Base-by-base conservation (phyloP, 768 basidiomycete species). In the Lentinula raphanica region DNA sequence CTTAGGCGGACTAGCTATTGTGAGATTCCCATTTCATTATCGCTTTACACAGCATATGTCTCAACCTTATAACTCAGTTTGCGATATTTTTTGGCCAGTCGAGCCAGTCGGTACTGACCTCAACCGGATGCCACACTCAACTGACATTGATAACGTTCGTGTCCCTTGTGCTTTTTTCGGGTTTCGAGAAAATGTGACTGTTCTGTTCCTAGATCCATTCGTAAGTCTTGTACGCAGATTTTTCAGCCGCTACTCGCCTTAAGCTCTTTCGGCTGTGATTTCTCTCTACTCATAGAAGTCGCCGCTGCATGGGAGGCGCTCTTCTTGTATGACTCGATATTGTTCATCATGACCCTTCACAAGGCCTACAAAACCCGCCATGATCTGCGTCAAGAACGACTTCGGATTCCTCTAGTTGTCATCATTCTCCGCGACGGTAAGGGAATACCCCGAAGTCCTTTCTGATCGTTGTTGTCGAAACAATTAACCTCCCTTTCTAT, bases 281-380 rank as follows among this genome's bases (percentile, higher is more conserved):
- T 28, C 49, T 35, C 32, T 1, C 38, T 35, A 13, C 4, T 21
- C 27, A 31, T 28, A 57, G 56, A 49, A 45, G 56, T 58, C 35
- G 58, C 58, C n/a, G 58, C 58, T 31, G 58, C 58, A 3, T 58
- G 58, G 58, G 58, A 58, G 35, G 49, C 58, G 4, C 36, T 58
- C 7, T 54, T 58, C 49, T 23, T 54, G 35, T 58, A 51, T 29
- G 58, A 58, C 25, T 51, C 49, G 17, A 32, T 58, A 39, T n/a
- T 58, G 11, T 58, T 58, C 29, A 17, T 50, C 13, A 50, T 58
- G 58, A 58, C 58, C 3, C 49, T 58, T 36, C 38, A n/a, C 31
- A 49, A 36, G 28, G 56, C 56, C 8, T 49, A 57, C n/a, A 31
- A 57, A 35, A 56, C 54, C 31, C 54, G 56, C 15, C 15, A 49